phyloP scores from a whole-genome alignment of 305 asterid genomes.

The Rubia tinctorum region DNA sequence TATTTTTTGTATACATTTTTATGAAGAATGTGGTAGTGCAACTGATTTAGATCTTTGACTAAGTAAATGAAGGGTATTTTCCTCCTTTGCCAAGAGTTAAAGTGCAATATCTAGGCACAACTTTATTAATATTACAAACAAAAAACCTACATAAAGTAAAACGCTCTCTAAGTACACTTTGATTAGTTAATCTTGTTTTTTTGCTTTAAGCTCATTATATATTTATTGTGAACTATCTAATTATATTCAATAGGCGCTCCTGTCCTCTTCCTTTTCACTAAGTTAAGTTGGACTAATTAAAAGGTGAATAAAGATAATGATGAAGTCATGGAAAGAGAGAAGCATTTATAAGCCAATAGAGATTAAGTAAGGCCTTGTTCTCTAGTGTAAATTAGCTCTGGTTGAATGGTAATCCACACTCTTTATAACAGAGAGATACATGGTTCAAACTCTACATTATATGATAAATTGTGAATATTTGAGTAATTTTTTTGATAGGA shows the following conservation, averaged over 20 bases:
- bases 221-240: slow-evolving; percentile 10
- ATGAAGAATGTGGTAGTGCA: no score
- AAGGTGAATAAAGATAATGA: slow-evolving; percentile 38
- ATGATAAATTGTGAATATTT: no score
- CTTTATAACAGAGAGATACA: no score
- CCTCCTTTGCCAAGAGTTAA: not conserved
- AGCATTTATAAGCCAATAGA: slow-evolving; percentile 39
- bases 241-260: slow-evolving; percentile 44
- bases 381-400: no score
- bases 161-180: slow-evolving; percentile 7
- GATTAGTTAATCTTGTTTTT: not conserved
- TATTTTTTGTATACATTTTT: no score
- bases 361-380: slow-evolving; percentile 4
- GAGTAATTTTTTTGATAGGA: no score
- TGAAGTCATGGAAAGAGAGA: slow-evolving; percentile 37
- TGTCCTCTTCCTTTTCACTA: slow-evolving; percentile 28
- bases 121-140: not conserved
- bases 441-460: no score
- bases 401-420: no score
- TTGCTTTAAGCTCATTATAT: slow-evolving; percentile 7
- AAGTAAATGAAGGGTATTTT: not conserved
- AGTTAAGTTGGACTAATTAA: slow-evolving; percentile 30
- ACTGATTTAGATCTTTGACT: no score
- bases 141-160: not conserved
- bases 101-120: not conserved